Conservation (phyloP, 1,284 basidiomycete species). For the Ganoderma lucidum region DNA sequence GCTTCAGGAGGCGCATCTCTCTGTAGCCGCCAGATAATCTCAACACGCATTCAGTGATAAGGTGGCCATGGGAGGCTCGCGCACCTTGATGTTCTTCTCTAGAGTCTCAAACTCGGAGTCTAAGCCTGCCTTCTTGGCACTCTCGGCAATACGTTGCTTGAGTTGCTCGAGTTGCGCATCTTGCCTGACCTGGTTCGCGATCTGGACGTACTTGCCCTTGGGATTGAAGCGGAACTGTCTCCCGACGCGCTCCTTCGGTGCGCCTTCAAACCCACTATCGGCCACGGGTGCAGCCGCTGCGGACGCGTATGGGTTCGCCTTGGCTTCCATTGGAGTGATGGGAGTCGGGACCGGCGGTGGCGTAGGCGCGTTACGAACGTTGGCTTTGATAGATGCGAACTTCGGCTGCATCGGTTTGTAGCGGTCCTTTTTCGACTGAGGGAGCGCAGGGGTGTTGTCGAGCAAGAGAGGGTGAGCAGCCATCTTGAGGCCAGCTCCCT, state of each 20-base stretch:
- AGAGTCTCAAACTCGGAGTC: slow-evolving; percentile 91
- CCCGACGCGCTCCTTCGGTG: slow-evolving; percentile 73
- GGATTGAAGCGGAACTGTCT: slow-evolving; percentile 86
- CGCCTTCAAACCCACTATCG: slow-evolving; percentile 73
- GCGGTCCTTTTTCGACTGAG: slow-evolving; percentile 85
- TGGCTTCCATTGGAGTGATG: slow-evolving; percentile 47
- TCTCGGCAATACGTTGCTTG: slow-evolving; percentile 93
- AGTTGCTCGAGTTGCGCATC: slow-evolving; percentile 90
- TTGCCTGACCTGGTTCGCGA: slow-evolving; percentile 86
- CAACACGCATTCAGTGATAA: neutral
- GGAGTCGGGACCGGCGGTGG: slow-evolving; percentile 65
- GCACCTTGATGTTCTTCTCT: slow-evolving; percentile 86
- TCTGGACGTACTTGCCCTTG: slow-evolving; percentile 89
- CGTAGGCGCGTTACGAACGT: slow-evolving; percentile 74
- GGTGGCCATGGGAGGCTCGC: slow-evolving; percentile 29
- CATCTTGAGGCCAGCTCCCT: slow-evolving; percentile 88
- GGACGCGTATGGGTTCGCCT: slow-evolving; percentile 79
- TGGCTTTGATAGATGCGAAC: slow-evolving; percentile 93
- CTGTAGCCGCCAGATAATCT: slow-evolving; percentile 45
- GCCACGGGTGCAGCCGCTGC: slow-evolving; percentile 51
- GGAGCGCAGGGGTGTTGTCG: slow-evolving; percentile 61
- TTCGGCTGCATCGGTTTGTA: slow-evolving; percentile 98
- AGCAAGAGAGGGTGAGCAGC: slow-evolving; percentile 89
- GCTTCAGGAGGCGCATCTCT: slow-evolving; percentile 86
- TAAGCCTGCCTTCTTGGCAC: slow-evolving; percentile 91